Conservation (phyloP, 169 alveolate genomes). For the Hepatocystis sp. region DNA sequence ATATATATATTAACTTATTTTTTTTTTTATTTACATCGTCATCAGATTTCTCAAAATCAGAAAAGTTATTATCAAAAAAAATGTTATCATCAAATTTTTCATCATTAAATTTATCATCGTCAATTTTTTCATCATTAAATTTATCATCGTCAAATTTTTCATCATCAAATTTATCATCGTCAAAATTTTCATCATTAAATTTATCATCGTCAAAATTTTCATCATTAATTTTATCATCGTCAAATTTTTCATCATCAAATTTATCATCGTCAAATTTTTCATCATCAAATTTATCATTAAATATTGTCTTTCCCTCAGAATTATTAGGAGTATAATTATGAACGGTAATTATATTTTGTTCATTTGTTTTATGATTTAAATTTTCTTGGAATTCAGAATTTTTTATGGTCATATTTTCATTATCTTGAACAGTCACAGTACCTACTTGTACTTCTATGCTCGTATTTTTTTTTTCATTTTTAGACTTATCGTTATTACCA, state of each 20-base stretch:
- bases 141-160: not conserved
- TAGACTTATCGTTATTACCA: no score
- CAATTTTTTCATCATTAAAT: not conserved
- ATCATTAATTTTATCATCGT: not conserved
- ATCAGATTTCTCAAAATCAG: constrained; percentile 63
- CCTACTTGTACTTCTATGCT: no score
- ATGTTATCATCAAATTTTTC: constrained; percentile 9
- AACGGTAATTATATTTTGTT: no score
- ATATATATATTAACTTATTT: constrained; percentile 16
- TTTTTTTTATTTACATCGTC: constrained; percentile 5
- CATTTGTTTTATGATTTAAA: no score
- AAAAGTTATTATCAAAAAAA: constrained; percentile 39
- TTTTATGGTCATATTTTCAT: no score
- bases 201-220: not conserved
- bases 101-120: not conserved
- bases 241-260: not conserved
- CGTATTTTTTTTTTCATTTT: no score
- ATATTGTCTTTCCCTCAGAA: no score
- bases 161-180: no score
- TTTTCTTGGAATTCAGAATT: no score
- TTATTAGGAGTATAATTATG: no score
- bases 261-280: not conserved
- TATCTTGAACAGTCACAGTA: no score
- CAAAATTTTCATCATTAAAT: not conserved
- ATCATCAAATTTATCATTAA: not conserved